A percentile compares a stretch with the other conserved stretches of the same genome.
These are phyloP conservation scores for Stephanodiscus minutulus DNA, from an alignment of 108 stramenopile genomes.

Conservation along the genomic window DNA sequence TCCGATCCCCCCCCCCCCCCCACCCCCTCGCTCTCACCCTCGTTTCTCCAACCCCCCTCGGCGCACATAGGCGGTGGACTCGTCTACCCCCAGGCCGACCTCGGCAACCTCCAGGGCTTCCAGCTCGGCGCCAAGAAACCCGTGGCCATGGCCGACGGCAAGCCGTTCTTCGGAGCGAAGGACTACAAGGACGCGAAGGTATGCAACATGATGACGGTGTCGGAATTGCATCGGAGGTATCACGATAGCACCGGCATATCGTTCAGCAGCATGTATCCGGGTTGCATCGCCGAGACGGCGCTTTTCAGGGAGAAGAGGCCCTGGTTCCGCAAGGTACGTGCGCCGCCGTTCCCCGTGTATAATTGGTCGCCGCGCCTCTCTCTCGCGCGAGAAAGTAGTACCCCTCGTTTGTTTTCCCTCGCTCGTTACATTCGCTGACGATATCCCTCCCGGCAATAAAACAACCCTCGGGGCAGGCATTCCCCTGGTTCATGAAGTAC, in stretches of 20 bases:
- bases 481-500: constrained; percentile 89
- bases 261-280: constrained; percentile 96
- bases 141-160: constrained; percentile 91
- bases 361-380: no score
- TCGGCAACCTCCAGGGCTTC: constrained; percentile 89
- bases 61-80: constrained; percentile 72
- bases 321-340: constrained; percentile 93
- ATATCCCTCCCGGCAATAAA: neutral
- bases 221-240: constrained; percentile 93
- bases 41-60: neutral
- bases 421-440: neutral
- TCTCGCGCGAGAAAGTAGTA: neutral
- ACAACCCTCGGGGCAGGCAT: constrained; percentile 31
- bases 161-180: constrained; percentile 93
- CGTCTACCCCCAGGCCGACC: constrained; percentile 91
- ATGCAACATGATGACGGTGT: constrained; percentile 88
- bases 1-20: neutral
- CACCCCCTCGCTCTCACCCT: neutral
- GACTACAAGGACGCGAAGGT: constrained; percentile 98
- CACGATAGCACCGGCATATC: constrained; percentile 92
- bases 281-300: constrained; percentile 96
- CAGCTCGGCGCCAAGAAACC: constrained; percentile 74
- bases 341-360: no score
- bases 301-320: constrained; percentile 97
- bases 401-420: no score